A percentile compares a stretch with the other conserved stretches of the same genome.
These are phyloP conservation scores for Calocera cornea DNA, from an alignment of 768 basidiomycete species.

Conservation along the genomic window DNA sequence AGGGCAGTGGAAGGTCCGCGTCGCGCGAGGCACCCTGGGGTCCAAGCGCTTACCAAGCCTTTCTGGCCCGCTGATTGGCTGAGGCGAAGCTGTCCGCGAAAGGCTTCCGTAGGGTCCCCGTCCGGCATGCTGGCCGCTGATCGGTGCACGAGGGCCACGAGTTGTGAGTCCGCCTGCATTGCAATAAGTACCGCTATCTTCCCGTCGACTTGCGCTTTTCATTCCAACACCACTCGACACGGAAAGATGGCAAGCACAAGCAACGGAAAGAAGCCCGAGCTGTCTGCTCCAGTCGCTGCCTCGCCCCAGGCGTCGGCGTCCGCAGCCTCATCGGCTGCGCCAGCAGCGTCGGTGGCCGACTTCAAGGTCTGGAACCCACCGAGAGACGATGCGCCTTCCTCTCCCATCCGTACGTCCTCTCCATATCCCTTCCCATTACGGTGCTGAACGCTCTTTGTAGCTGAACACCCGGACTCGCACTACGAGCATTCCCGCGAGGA, in stretches of 20 bases:
- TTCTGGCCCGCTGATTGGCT: too few relatives aligned
- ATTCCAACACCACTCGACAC: background rate
- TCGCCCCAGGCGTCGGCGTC: background rate
- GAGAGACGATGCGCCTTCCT: background rate
- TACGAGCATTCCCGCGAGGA: conserved; percentile 61
- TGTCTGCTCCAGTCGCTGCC: background rate
- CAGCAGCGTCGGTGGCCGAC: background rate
- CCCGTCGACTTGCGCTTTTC: background rate
- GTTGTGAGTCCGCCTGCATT: background rate
- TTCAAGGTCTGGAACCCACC: background rate
- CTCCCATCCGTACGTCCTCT: background rate
- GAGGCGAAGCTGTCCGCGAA: too few relatives aligned
- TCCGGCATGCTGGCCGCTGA: too few relatives aligned
- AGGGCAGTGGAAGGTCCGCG: too few relatives aligned
- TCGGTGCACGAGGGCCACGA: too few relatives aligned
- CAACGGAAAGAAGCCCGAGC: background rate
- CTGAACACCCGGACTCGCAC: conserved; percentile 44
- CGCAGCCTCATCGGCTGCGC: background rate
- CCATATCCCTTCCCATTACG: background rate
- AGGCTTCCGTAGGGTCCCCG: too few relatives aligned
- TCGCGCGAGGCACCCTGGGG: too few relatives aligned
- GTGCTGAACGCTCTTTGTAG: background rate
- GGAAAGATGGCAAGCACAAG: background rate
- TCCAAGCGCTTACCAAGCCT: too few relatives aligned
- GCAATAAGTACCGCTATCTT: background rate